phyloP scores from a whole-genome alignment of 2,329 filamentous ascomycete genomes.

The Alternaria sp. region DNA sequence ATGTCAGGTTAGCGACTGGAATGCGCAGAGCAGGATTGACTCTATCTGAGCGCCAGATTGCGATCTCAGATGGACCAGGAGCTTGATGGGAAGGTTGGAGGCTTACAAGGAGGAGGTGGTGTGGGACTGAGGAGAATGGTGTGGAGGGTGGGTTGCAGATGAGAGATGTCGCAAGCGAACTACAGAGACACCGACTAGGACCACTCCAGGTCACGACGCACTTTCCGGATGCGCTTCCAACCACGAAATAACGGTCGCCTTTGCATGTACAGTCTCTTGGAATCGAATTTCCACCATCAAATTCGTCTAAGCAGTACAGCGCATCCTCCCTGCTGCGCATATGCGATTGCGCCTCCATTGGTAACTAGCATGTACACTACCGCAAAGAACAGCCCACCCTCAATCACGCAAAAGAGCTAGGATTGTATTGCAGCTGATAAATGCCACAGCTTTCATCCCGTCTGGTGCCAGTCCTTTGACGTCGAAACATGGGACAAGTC shows the following conservation, averaged over 20 bases:
- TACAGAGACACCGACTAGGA: conserved; percentile 40
- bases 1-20: conserved; percentile 43
- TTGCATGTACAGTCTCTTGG: conserved; percentile 23
- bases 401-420: conserved; percentile 27
- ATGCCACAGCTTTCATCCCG: conserved; percentile 26
- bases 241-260: conserved; percentile 32
- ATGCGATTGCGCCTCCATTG: conserved; percentile 29
- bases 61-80: conserved; percentile 21
- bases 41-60: conserved; percentile 24
- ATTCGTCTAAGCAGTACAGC: conserved; percentile 17
- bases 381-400: conserved; percentile 20
- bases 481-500: conserved; percentile 43
- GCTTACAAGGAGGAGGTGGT: conserved; percentile 40
- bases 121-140: conserved; percentile 33
- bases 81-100: conserved; percentile 28
- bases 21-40: conserved; percentile 33
- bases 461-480: conserved; percentile 38
- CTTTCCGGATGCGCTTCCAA: conserved; percentile 27
- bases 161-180: conserved; percentile 37
- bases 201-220: conserved; percentile 37
- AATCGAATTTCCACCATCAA: conserved; percentile 13
- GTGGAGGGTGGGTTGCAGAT: conserved; percentile 40
- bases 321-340: conserved; percentile 27
- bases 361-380: conserved; percentile 20
- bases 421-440: conserved; percentile 28